Percentiles rank a stretch among this genome's conserved stretches.
phyloP scores from a whole-genome alignment of 495 filamentous ascomycete genomes.

The Patellaria atrata region DNA sequence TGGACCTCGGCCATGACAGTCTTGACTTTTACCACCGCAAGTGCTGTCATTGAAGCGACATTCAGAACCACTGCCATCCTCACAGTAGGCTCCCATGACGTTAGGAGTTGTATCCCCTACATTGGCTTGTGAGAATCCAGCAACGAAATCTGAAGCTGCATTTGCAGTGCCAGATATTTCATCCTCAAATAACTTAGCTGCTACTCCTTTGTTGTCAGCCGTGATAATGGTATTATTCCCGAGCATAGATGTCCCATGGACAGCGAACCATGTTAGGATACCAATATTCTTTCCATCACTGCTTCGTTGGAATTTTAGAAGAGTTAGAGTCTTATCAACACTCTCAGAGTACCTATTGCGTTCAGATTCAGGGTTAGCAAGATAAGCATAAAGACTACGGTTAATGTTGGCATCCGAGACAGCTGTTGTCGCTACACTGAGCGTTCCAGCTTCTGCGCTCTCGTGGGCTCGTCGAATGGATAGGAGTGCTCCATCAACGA shows the following conservation, averaged over 20 bases:
- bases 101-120: slow-evolving; percentile 91
- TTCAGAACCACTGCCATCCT: slow-evolving; percentile 23
- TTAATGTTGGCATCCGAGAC: slow-evolving; percentile 78
- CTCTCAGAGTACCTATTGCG: slow-evolving; percentile 55
- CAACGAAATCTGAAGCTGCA: slow-evolving; percentile 55
- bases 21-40: slow-evolving; percentile 58
- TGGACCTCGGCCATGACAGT: slow-evolving; percentile 77
- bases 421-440: slow-evolving; percentile 60
- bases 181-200: slow-evolving; percentile 73
- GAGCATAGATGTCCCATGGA: slow-evolving; percentile 83
- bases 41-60: slow-evolving; percentile 34
- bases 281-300: slow-evolving; percentile 62
- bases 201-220: slow-evolving; percentile 94
- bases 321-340: slow-evolving; percentile 76
- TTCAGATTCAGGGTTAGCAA: slow-evolving; percentile 74
- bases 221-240: slow-evolving; percentile 87
- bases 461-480: slow-evolving; percentile 76
- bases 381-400: slow-evolving; percentile 79
- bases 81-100: slow-evolving; percentile 48
- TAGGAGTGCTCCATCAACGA: slow-evolving; percentile 71
- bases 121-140: slow-evolving; percentile 88
- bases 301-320: slow-evolving; percentile 63
- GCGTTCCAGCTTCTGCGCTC: slow-evolving; percentile 51
- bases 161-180: slow-evolving; percentile 39
- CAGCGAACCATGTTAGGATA: slow-evolving; percentile 83